These are phyloP conservation scores for Martensiomyces pterosporus DNA, from an alignment of 192 early-diverging fungal species.

Conservation along the genomic window DNA sequence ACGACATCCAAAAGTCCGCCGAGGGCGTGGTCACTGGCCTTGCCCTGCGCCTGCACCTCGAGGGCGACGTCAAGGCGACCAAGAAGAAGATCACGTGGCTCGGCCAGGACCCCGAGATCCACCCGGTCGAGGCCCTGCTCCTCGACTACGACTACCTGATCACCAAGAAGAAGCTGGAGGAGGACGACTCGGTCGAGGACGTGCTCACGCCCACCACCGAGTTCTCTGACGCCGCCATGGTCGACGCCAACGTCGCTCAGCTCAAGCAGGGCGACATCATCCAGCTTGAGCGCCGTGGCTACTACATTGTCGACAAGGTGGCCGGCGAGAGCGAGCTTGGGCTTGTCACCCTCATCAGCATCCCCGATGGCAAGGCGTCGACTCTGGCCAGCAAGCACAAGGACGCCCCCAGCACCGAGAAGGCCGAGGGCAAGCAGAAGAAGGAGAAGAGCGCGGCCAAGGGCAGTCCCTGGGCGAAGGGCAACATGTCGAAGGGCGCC, in stretches of 20 bases:
- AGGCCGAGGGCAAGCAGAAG: slow-evolving; percentile 2
- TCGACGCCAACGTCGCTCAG: slow-evolving; percentile 63
- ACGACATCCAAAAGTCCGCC: slow-evolving; percentile 61
- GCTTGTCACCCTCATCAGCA: slow-evolving; percentile 68
- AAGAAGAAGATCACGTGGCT: slow-evolving; percentile 99
- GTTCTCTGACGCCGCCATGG: slow-evolving; percentile 64
- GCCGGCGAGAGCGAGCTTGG: slow-evolving; percentile 50
- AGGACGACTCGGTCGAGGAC: slow-evolving; percentile 79
- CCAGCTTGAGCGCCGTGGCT: slow-evolving; percentile 96
- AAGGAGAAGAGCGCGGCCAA: slow-evolving; percentile 1
- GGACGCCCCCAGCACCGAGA: slow-evolving; percentile 3
- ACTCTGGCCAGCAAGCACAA: slow-evolving; percentile 63
- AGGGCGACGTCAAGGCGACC: slow-evolving; percentile 96
- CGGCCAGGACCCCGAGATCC: slow-evolving; percentile 52
- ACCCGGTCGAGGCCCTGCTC: slow-evolving; percentile 64
- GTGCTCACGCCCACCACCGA: slow-evolving; percentile 80
- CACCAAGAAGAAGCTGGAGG: slow-evolving; percentile 97
- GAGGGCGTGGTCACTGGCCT: slow-evolving; percentile 54
- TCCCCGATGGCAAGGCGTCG: slow-evolving; percentile 90
- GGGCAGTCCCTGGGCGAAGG: slow-evolving; percentile 40
- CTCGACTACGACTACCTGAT: slow-evolving; percentile 97
- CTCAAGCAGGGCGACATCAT: slow-evolving; percentile 75
- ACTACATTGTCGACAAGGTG: slow-evolving; percentile 82
- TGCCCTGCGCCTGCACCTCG: slow-evolving; percentile 75
- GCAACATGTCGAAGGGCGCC: slow-evolving; percentile 3